Conservation (phyloP, 805 yeast genomes). For the Wickerhamomyces bovis region DNA sequence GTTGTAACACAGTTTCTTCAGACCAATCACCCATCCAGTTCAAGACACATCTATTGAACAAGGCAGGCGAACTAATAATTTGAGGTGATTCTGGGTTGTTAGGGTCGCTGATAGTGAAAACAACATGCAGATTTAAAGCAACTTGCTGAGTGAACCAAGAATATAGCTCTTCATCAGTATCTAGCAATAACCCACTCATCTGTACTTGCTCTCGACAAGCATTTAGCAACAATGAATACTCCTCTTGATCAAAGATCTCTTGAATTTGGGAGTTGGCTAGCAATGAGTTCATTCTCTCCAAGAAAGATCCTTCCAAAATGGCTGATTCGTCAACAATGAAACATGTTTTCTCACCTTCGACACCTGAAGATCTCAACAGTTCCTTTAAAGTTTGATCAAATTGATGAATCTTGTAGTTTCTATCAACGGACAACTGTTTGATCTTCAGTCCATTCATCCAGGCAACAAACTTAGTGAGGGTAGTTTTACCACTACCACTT, state of each 20-base stretch:
- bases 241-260: slow-evolving; percentile 79
- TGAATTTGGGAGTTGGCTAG: slow-evolving; percentile 91
- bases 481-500: slow-evolving; percentile 75
- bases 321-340: slow-evolving; percentile 78
- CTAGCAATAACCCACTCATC: slow-evolving; percentile 56
- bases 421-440: slow-evolving; percentile 50
- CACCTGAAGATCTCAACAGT: slow-evolving; percentile 44
- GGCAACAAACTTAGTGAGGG: slow-evolving; percentile 72
- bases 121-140: slow-evolving; percentile 70
- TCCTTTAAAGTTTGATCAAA: slow-evolving; percentile 62
- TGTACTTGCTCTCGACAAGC: slow-evolving; percentile 52
- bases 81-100: slow-evolving; percentile 31
- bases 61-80: slow-evolving; percentile 75
- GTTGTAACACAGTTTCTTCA: slow-evolving; percentile 37
- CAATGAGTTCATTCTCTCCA: slow-evolving; percentile 90
- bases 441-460: slow-evolving; percentile 82
- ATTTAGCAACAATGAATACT: slow-evolving; percentile 43
- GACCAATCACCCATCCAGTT: slow-evolving; percentile 91
- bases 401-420: slow-evolving; percentile 48
- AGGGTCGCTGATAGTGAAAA: slow-evolving; percentile 66
- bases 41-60: slow-evolving; percentile 83
- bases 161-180: slow-evolving; percentile 62
- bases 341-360: slow-evolving; percentile 56
- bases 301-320: slow-evolving; percentile 66
- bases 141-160: slow-evolving; percentile 69